Evolutionary conservation across 306 rosid genomes (phyloP).

Genomic region (Quercus wislizeni): DNA sequence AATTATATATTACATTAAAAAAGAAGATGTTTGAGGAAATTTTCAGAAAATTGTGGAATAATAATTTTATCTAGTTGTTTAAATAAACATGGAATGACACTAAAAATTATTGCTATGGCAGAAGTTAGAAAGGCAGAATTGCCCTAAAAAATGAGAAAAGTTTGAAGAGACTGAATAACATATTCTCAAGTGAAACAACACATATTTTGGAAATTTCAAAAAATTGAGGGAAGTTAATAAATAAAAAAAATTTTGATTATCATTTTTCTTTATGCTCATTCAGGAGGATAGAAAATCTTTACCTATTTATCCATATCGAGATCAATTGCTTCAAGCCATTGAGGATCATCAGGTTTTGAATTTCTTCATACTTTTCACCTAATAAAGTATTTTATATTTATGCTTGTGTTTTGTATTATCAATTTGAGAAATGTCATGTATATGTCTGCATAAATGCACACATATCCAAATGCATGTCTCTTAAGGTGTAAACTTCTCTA

Average conservation of each 20-base stretch:
- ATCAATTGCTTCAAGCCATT: conserved; percentile 75
- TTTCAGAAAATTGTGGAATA: background rate
- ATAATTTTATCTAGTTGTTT: background rate
- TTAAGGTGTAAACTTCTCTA: background rate
- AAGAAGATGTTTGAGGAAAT: background rate
- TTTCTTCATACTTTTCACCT: background rate
- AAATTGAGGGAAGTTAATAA: background rate
- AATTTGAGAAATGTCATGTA: background rate
- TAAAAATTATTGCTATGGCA: background rate
- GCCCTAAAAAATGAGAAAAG: background rate
- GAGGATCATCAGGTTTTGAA: conserved; percentile 66
- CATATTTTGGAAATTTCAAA: background rate
- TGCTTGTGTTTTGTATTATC: background rate
- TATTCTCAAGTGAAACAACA: background rate
- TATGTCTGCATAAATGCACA: background rate
- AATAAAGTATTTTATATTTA: background rate
- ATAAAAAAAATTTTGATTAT: background rate
- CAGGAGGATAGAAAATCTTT: conserved; percentile 81
- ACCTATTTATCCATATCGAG: conserved; percentile 77
- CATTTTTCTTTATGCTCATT: conserved; percentile 17
- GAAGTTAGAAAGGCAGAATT: background rate
- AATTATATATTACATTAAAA: too few species aligned
- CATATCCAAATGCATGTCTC: conserved; percentile 5
- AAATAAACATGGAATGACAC: background rate
- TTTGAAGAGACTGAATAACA: background rate